phyloP scores from a whole-genome alignment of 2,329 filamentous ascomycete species.

The Plenodomus lindquistii region DNA sequence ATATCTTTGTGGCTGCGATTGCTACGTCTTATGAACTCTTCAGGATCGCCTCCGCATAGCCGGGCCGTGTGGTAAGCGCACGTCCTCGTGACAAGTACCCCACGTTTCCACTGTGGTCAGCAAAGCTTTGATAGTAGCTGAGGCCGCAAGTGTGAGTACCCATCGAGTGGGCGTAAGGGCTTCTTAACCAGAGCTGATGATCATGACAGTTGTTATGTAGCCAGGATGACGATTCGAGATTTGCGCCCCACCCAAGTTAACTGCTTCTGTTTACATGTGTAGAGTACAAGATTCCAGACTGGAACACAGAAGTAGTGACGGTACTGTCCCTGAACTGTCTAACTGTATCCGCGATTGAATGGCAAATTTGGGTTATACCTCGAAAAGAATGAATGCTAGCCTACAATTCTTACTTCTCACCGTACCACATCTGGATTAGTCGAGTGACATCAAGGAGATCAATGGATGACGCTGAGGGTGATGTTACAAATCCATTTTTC shows the following conservation, averaged over 20 bases:
- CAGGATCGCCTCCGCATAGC: constrained; percentile 17
- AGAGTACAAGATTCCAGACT: background rate
- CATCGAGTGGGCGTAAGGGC: background rate
- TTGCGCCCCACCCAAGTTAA: constrained; percentile 9
- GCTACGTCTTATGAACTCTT: background rate
- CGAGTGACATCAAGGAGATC: background rate
- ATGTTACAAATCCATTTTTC: background rate
- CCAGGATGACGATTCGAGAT: constrained; percentile 12
- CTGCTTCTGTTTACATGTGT: background rate
- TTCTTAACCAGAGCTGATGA: background rate
- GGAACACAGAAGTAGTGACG: background rate
- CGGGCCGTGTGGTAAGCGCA: constrained; percentile 6
- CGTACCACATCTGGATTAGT: background rate
- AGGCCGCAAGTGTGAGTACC: background rate
- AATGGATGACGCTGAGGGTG: background rate
- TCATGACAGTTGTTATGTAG: constrained; percentile 1
- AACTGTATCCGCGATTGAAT: constrained; percentile 16
- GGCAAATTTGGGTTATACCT: constrained; percentile 2
- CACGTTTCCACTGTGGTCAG: background rate
- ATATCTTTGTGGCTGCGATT: background rate
- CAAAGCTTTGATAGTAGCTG: background rate
- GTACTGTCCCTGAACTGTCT: constrained; percentile 18
- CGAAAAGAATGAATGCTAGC: constrained; percentile 16
- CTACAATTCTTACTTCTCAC: constrained; percentile 10
- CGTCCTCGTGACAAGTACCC: background rate